phyloP scores from a whole-genome alignment of 306 rosid species.

The Gynostemma pentaphyllum region DNA sequence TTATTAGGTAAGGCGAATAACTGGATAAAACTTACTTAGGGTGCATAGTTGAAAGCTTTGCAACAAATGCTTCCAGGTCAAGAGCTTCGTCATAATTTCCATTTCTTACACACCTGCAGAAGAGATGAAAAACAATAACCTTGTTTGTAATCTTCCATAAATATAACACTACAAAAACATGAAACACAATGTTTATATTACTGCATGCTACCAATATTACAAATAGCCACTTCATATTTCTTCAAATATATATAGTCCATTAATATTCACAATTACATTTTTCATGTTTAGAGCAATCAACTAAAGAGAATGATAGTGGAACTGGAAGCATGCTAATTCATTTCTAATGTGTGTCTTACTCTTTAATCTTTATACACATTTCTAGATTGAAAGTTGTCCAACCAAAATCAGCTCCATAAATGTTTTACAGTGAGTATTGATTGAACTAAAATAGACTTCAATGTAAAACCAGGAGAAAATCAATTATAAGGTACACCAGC shows the following conservation, averaged over 20 bases:
- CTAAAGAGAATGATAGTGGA: background rate
- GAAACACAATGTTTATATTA: background rate
- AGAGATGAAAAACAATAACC: conserved; percentile 11
- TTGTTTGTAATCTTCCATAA: conserved; percentile 5
- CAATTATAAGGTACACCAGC: background rate
- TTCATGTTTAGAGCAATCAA: background rate
- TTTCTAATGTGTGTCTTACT: background rate
- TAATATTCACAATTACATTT: background rate
- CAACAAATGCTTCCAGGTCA: conserved; percentile 87
- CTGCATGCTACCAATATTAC: background rate
- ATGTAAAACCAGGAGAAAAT: background rate
- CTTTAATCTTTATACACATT: too few relatives aligned
- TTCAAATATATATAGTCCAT: background rate
- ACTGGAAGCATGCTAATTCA: background rate
- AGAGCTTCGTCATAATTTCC: conserved; percentile 98
- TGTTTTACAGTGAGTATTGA: background rate
- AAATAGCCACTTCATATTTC: background rate
- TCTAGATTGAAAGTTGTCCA: background rate
- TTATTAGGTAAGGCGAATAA: conserved; percentile 3
- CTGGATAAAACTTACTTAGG: conserved; percentile 51
- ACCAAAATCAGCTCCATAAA: conserved; percentile 4
- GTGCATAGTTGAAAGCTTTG: conserved; percentile 90
- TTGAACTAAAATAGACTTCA: background rate
- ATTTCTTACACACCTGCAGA: conserved; percentile 83
- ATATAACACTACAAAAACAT: background rate